These are phyloP conservation scores for Ustilaginoidea virens DNA, from an alignment of 2,329 filamentous ascomycete genomes.

Conservation along the genomic window DNA sequence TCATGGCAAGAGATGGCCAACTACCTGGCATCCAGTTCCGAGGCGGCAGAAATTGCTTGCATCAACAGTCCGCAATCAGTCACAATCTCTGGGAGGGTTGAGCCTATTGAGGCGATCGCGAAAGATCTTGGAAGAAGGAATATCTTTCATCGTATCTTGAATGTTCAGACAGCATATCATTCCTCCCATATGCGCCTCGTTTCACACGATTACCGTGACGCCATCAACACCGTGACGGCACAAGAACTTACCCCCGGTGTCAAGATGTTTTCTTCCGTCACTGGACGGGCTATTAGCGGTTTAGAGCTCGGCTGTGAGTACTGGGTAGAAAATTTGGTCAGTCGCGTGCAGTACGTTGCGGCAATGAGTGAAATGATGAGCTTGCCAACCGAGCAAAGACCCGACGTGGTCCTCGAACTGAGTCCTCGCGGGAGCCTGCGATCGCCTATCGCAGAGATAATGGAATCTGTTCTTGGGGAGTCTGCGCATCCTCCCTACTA, in stretches of 20 bases:
- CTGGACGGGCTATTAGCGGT: slow-evolving; percentile 12
- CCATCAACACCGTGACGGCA: slow-evolving; percentile 11
- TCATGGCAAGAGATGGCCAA: slow-evolving; percentile 12
- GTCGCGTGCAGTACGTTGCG: slow-evolving; percentile 26
- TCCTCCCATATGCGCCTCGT: slow-evolving; percentile 27
- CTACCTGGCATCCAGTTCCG: slow-evolving; percentile 11
- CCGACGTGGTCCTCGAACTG: slow-evolving; percentile 24
- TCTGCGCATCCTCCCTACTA: slow-evolving; percentile 9
- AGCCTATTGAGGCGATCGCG: slow-evolving; percentile 16
- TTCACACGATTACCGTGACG: slow-evolving; percentile 18
- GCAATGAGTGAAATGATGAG: slow-evolving; percentile 22
- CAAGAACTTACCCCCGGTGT: slow-evolving; percentile 6
- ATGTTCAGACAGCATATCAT: slow-evolving; percentile 27
- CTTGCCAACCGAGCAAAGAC: slow-evolving; percentile 11
- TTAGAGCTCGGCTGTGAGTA: slow-evolving; percentile 19
- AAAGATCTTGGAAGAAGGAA: slow-evolving; percentile 14
- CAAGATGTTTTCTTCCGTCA: slow-evolving; percentile 27
- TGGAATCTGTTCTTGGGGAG: slow-evolving; percentile 8
- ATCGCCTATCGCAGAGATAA: slow-evolving; percentile 21
- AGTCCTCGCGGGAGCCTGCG: slow-evolving; percentile 22
- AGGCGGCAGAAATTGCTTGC: slow-evolving; percentile 23
- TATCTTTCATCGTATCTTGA: slow-evolving; percentile 20
- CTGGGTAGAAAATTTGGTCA: slow-evolving; percentile 30
- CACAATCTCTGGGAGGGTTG: slow-evolving; percentile 25
- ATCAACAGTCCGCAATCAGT: slow-evolving; percentile 27